Conservation (phyloP, 2,329 filamentous ascomycete genomes). For the Tolypocladium ophioglossoides region DNA sequence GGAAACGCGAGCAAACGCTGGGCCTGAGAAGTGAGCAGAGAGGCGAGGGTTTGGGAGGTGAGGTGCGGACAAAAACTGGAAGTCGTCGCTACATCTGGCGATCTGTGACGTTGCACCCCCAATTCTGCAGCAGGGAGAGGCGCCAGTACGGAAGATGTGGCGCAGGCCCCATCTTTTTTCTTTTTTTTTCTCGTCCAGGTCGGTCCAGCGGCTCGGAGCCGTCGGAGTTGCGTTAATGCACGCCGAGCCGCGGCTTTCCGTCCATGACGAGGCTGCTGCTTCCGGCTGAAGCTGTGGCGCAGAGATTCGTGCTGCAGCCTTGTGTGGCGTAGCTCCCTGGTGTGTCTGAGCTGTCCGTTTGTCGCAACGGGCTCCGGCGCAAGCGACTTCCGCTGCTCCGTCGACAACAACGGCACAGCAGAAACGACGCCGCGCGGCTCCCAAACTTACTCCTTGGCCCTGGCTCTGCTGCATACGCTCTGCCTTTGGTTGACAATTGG, state of each 20-base stretch:
- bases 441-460: neutral
- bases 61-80: conserved; percentile 10
- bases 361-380: neutral
- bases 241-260: conserved; percentile 8
- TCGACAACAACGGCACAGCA: neutral
- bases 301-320: neutral
- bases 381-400: neutral
- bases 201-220: conserved; percentile 18
- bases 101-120: neutral
- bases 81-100: too few species aligned
- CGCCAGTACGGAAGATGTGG: conserved; percentile 9
- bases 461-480: neutral
- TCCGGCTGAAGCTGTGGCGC: neutral
- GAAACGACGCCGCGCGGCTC: neutral
- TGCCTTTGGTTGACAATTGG: neutral
- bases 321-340: conserved; percentile 3
- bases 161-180: conserved; percentile 5
- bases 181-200: conserved; percentile 6
- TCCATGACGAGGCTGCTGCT: neutral
- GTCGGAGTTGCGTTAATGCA: conserved; percentile 13
- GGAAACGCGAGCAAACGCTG: conserved; percentile 2
- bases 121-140: neutral
- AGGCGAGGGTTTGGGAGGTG: conserved; percentile 4
- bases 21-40: conserved; percentile 5
- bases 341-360: neutral